Conservation (phyloP, 768 basidiomycete genomes). For the Leccinum barrowsii region DNA sequence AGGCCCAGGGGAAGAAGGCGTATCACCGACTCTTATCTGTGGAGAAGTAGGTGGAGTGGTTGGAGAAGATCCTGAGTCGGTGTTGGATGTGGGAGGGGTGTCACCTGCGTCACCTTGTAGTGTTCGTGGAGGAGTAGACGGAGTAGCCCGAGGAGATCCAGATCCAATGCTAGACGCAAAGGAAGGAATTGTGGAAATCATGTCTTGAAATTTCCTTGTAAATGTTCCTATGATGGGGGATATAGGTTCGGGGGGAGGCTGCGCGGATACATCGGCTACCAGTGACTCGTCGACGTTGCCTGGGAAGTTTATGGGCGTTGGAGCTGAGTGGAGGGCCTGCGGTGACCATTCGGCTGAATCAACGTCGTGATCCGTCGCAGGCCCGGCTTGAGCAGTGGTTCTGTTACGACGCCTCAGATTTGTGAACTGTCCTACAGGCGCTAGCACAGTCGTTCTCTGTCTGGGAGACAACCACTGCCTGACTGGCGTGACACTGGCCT, state of each 20-base stretch:
- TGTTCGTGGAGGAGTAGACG: constrained; percentile 7
- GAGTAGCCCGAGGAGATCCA: constrained; percentile 16
- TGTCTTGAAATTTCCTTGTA: constrained; percentile 48
- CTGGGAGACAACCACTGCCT: constrained; percentile 9
- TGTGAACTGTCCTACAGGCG: constrained; percentile 12
- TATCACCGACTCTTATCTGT: constrained; percentile 7
- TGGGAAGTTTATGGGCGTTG: constrained; percentile 7
- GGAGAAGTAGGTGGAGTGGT: constrained; percentile 9
- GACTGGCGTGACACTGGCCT: background rate
- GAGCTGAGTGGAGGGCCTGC: background rate
- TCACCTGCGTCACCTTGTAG: constrained; percentile 8
- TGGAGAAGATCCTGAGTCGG: constrained; percentile 16
- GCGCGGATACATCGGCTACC: constrained; percentile 7
- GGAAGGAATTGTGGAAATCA: constrained; percentile 45
- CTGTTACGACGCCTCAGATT: constrained; percentile 15
- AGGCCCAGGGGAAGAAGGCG: constrained; percentile 22
- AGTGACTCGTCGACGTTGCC: constrained; percentile 1
- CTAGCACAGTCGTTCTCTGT: constrained; percentile 11
- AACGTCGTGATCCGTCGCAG: constrained; percentile 1
- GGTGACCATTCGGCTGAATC: constrained; percentile 7
- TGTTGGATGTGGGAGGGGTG: constrained; percentile 11
- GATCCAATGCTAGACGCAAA: constrained; percentile 18
- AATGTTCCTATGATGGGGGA: constrained; percentile 30
- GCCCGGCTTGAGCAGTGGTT: background rate
- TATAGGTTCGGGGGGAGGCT: constrained; percentile 36